Conservation (phyloP, 1,284 basidiomycete species). For the Fistulinella cinereoalba region DNA sequence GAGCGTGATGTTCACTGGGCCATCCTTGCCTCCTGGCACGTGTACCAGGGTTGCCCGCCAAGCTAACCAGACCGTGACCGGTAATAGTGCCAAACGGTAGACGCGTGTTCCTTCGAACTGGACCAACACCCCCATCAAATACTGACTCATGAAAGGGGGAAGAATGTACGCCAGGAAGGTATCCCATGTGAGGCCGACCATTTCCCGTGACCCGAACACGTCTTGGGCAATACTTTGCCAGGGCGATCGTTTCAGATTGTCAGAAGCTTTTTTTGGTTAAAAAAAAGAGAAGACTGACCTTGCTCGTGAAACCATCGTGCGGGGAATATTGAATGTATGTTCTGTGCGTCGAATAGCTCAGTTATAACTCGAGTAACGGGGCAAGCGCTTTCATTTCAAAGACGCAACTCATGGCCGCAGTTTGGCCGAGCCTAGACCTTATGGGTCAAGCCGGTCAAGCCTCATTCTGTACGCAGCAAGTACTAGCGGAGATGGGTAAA, state of each 20-base stretch:
- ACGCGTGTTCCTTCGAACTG: constrained; percentile 20
- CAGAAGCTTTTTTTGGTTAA: background rate
- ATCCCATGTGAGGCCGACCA: constrained; percentile 1
- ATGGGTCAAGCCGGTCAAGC: background rate
- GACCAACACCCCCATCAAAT: constrained; percentile 28
- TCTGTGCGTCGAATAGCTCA: background rate
- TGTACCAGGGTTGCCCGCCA: constrained; percentile 26
- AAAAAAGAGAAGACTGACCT: constrained; percentile 11
- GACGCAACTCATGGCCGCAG: constrained; percentile 4
- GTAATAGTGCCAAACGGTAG: constrained; percentile 24
- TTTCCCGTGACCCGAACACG: background rate
- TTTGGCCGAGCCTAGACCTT: constrained; percentile 2
- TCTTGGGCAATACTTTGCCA: background rate
- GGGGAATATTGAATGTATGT: background rate
- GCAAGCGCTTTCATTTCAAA: background rate
- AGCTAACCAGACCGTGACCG: constrained; percentile 11
- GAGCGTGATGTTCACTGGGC: constrained; percentile 14
- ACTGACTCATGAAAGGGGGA: constrained; percentile 22
- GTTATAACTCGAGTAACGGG: constrained; percentile 4
- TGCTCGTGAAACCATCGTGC: constrained; percentile 8
- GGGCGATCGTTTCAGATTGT: background rate
- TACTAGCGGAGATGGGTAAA: background rate
- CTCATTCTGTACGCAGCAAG: background rate
- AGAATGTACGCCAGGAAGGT: constrained; percentile 19
- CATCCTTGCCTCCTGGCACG: constrained; percentile 15